phyloP scores from a whole-genome alignment of 1,139 yeast genomes.

The Candida sp. region DNA sequence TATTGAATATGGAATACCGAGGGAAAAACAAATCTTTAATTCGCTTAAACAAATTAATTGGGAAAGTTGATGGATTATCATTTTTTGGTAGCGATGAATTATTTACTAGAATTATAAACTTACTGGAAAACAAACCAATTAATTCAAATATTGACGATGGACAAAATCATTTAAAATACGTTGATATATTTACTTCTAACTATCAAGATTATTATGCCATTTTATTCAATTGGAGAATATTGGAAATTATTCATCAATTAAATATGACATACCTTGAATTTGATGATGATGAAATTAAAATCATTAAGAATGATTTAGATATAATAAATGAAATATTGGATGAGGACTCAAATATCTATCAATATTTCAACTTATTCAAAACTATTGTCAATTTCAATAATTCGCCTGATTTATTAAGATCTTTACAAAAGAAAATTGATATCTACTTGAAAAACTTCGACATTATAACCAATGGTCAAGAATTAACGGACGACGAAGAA shows the following conservation, averaged over 20 bases:
- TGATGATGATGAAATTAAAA: slow-evolving; percentile 10
- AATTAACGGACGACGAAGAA: slow-evolving; percentile 28
- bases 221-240: slow-evolving; percentile 34
- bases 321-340: slow-evolving; percentile 17
- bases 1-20: slow-evolving; percentile 29
- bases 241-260: slow-evolving; percentile 33
- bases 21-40: slow-evolving; percentile 22
- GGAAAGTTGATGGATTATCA: slow-evolving; percentile 30
- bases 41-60: slow-evolving; percentile 24
- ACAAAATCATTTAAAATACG: slow-evolving; percentile 27
- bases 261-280: slow-evolving; percentile 25
- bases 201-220: slow-evolving; percentile 21
- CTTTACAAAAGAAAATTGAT: slow-evolving; percentile 16
- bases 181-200: slow-evolving; percentile 24
- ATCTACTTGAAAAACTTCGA: slow-evolving; percentile 18
- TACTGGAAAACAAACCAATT: slow-evolving; percentile 18
- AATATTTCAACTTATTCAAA: slow-evolving; percentile 26
- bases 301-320: slow-evolving; percentile 21
- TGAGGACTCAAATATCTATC: slow-evolving; percentile 8
- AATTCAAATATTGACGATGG: slow-evolving; percentile 24
- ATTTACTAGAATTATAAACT: slow-evolving; percentile 25
- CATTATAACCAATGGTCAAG: slow-evolving; percentile 20
- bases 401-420: slow-evolving; percentile 18
- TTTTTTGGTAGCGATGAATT: slow-evolving; percentile 28
- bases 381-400: slow-evolving; percentile 25